These are phyloP conservation scores for Auricularia heimuer DNA, from an alignment of 768 basidiomycete species.

Conservation along the genomic window DNA sequence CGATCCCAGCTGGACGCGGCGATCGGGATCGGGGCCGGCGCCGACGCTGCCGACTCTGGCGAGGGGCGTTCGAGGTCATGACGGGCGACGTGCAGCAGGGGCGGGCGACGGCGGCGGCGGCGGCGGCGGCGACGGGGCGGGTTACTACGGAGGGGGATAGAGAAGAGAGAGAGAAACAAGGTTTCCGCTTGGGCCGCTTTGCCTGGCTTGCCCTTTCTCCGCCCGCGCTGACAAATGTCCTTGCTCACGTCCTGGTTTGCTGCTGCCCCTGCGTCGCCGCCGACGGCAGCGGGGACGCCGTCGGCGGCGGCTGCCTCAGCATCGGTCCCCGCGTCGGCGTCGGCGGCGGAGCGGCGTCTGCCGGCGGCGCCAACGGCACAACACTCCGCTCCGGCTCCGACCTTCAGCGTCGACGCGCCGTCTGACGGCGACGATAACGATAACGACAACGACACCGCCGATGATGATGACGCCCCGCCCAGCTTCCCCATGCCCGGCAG, in stretches of 20 bases:
- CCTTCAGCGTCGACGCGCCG: no score
- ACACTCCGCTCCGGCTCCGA: no score
- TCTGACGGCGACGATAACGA: background rate
- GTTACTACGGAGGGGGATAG: background rate
- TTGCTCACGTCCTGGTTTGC: background rate
- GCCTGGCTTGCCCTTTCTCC: background rate
- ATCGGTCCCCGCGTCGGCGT: no score
- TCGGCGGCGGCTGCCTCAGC: no score
- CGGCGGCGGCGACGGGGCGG: background rate
- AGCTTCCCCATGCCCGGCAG: constrained; percentile 66
- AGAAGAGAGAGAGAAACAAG: background rate
- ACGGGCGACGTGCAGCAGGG: background rate
- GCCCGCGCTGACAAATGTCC: background rate
- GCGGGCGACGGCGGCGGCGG: background rate
- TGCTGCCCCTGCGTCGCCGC: background rate
- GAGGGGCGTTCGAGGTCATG: background rate
- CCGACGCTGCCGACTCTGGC: background rate
- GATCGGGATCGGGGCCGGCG: background rate
- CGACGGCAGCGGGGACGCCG: background rate
- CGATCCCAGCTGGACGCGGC: background rate
- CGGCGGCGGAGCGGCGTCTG: no score
- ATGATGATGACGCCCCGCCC: constrained; percentile 52
- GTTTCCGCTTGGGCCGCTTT: background rate
- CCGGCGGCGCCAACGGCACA: no score
- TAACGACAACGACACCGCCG: constrained; percentile 14